Percentiles rank a stretch among this genome's conserved stretches.
These are phyloP conservation scores for Thermochaetoides dissita DNA, from an alignment of 2,329 filamentous ascomycete species.

Conservation along the genomic window DNA sequence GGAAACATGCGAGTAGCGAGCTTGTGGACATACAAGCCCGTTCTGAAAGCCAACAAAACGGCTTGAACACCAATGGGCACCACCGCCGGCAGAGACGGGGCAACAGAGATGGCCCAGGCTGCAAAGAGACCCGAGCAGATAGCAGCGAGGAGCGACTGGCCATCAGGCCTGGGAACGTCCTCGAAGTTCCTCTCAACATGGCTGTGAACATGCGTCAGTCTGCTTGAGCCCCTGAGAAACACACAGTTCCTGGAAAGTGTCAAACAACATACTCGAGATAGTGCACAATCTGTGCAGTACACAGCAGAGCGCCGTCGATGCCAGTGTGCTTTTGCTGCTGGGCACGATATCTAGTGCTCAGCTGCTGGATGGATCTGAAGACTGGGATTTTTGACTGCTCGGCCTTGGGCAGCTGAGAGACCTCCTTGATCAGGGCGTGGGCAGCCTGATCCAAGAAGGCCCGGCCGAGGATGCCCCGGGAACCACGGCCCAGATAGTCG, in stretches of 20 bases:
- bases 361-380: conserved; percentile 48
- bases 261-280: conserved; percentile 48
- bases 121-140: conserved; percentile 58
- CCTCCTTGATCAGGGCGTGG: conserved; percentile 45
- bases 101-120: conserved; percentile 52
- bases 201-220: conserved; percentile 17
- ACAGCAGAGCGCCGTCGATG: conserved; percentile 50
- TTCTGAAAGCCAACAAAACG: conserved; percentile 52
- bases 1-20: conserved; percentile 33
- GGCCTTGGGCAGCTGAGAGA: conserved; percentile 39
- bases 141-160: conserved; percentile 21
- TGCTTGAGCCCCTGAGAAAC: neutral
- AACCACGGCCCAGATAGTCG: conserved; percentile 32
- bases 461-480: conserved; percentile 38
- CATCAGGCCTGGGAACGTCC: conserved; percentile 22
- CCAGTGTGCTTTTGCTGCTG: conserved; percentile 44
- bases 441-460: conserved; percentile 47
- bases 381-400: conserved; percentile 46
- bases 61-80: conserved; percentile 49
- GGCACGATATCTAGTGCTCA: conserved; percentile 50
- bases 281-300: conserved; percentile 51
- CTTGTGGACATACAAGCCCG: conserved; percentile 41
- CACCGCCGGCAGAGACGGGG: conserved; percentile 46
- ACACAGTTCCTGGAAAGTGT: neutral
- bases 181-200: conserved; percentile 40